Evolutionary conservation across 2,329 filamentous ascomycete genomes (phyloP), one percentile per base, ranked within the genome.

Genomic region (Apiospora marii): DNA sequence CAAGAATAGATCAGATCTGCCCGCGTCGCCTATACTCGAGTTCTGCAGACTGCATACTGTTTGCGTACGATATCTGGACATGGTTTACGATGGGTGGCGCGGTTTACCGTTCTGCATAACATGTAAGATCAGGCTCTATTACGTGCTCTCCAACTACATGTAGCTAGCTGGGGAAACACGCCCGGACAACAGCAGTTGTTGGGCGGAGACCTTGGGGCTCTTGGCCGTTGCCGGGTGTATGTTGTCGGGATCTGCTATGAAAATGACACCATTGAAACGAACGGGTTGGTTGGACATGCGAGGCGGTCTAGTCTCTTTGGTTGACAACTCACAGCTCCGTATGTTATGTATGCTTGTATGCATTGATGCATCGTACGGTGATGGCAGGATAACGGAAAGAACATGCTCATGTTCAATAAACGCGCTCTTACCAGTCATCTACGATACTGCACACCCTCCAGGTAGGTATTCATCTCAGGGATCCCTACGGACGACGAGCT

Each of bases 51-150:
- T 61, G 19, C 30, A 64, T 37, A 12, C 58, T 10, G 10, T 41
- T 30, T 41, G 12, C 58, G 58, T 64, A 64, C 34, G 58, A 64
- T 41, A 12, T n/a, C 30, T 64, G 22, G 30, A 61, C 53, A 61
- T 22, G 4, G 7, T 61, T 61, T 61, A 37, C 53, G 53, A 61
- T 61, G 34, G 30, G 30, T 61, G 53, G 53, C 53, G 53, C 53
- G 58, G 34, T 64, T 41, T 64, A 64, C 58, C 58, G 14, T 64
- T 64, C 34, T 41, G 24, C 58, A 64, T 64, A 37, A 19, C 58
- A 64, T 64, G 34, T 64, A 64, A 61, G 58, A 64, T 24, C 58
- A 64, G 58, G 34, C 58, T 64, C 34, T 41, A 64, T 64, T 41
- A 41, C 34, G 58, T 37, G 58, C 58, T 64, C 53, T 61, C 19